Evolutionary conservation across 2,329 filamentous ascomycete species (phyloP), one percentile per base, ranked within the genome.

Genomic region (Rosellinia necatrix): DNA sequence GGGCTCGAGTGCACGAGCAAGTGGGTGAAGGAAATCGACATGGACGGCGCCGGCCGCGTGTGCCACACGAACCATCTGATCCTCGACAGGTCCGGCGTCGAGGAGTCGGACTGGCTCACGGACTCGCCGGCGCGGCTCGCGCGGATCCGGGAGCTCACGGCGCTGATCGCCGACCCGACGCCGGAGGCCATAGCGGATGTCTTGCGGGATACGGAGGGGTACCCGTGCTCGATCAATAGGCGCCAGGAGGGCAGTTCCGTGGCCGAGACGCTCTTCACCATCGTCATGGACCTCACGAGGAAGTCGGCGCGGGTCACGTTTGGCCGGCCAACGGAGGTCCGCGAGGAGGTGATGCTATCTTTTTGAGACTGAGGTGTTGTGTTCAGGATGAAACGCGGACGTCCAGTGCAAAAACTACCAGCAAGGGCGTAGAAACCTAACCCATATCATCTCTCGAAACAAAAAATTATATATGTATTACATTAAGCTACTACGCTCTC

Each of bases 1-100:
- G 78, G 79, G 0, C 63, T 82, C 9, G 80, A 82, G 62, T 81
- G 76, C 58, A 72, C 68, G 6, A 66, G 61, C 53, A 62, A 58
- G 25, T 68, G 66, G 65, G 64, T 70, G 25, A 66, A 62, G 30
- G 66, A 68, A 58, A 42, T 65, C 22, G 34, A 6, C 49, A 73
- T 66, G 63, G 64, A 69, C 22, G 56, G 60, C 1, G 53, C 59
- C 2, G 72, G 71, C 2, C 67, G 73, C 6, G 66, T 77, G 8
- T 71, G 65, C 4, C 77, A 79, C 56, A 75, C 77, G 12, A 79
- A 80, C 40, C 77, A 80, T 44, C 71, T 78, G 22, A n/a, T 73
- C 2, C 63, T 71, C 5, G 63, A 69, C 10, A 65, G 68, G 15
- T 42, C 56, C 1, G 70, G 64, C 15, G 64, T 70, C 15, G 63